A percentile compares a stretch with the other conserved stretches of the same genome.
Conservation (phyloP, 352 stramenopile genomes). For the Phytophthora macrochlamydospora region DNA sequence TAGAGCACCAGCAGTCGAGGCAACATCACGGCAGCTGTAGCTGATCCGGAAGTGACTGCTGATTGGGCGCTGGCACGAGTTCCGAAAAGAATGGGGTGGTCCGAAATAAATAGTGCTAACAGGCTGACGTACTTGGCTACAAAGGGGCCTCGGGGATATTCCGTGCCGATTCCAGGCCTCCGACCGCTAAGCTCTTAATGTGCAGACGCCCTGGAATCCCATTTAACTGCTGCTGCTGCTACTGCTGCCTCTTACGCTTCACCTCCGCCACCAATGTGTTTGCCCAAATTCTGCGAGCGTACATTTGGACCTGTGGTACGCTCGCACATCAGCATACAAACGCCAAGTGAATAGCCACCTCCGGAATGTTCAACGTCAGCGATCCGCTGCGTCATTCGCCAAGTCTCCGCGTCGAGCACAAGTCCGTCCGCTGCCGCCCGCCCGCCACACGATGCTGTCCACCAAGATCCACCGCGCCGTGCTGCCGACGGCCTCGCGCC, state of each 20-base stretch:
- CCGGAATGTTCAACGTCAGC: conserved; percentile 11
- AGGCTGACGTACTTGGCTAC: no score
- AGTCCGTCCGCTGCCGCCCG: not conserved
- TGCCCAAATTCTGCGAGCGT: not conserved
- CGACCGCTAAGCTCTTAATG: no score
- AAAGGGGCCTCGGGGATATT: no score
- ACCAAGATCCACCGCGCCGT: conserved; percentile 36
- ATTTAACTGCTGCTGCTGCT: no score
- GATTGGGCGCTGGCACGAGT: not conserved
- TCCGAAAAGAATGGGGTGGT: no score
- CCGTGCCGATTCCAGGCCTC: no score
- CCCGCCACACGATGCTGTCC: conserved; percentile 28
- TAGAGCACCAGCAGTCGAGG: conserved; percentile 87
- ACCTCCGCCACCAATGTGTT: not conserved
- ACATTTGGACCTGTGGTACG: not conserved
- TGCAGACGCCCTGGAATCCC: no score
- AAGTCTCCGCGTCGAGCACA: conserved; percentile 25
- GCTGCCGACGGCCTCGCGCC: conserved; percentile 22
- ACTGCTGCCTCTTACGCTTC: not conserved
- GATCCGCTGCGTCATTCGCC: conserved; percentile 26
- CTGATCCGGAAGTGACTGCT: not conserved
- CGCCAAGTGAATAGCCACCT: not conserved
- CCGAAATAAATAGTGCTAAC: no score
- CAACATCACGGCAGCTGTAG: conserved; percentile 10
- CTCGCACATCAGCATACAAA: not conserved